Conservation (phyloP, 108 stramenopile genomes). For the Hondaea fermentalgiana region DNA sequence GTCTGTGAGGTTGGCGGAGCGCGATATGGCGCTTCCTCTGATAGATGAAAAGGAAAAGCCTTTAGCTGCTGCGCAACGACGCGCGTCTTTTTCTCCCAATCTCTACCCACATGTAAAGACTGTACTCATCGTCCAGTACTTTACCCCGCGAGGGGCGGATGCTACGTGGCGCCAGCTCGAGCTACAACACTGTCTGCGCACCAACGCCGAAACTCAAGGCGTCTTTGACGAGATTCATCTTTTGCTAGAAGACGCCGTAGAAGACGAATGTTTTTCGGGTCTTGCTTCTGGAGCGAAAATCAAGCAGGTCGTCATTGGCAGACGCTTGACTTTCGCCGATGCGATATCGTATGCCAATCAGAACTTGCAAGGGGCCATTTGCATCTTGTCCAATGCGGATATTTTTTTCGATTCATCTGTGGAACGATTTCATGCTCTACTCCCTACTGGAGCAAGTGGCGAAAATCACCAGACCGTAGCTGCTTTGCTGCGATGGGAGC, state of each 20-base stretch:
- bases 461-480: neutral
- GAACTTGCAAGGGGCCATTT: neutral
- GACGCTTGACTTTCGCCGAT: neutral
- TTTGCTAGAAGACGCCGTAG: neutral
- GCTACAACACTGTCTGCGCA: neutral
- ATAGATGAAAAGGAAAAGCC: too few species aligned
- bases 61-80: too few species aligned
- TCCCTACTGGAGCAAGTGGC: neutral
- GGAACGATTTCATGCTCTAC: neutral
- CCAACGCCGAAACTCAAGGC: neutral
- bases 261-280: neutral
- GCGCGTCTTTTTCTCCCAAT: too few species aligned
- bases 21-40: too few species aligned
- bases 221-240: neutral
- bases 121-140: too few species aligned
- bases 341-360: neutral
- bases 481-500: slow-evolving; percentile 19
- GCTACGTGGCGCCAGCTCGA: neutral
- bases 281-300: neutral
- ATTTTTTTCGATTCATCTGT: slow-evolving; percentile 16
- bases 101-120: too few species aligned
- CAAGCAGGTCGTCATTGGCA: neutral
- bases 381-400: slow-evolving; percentile 23
- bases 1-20: too few species aligned
- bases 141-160: too few species aligned